Base-by-base conservation (phyloP, 2,329 filamentous ascomycete species). In the Colletotrichum sp. region DNA sequence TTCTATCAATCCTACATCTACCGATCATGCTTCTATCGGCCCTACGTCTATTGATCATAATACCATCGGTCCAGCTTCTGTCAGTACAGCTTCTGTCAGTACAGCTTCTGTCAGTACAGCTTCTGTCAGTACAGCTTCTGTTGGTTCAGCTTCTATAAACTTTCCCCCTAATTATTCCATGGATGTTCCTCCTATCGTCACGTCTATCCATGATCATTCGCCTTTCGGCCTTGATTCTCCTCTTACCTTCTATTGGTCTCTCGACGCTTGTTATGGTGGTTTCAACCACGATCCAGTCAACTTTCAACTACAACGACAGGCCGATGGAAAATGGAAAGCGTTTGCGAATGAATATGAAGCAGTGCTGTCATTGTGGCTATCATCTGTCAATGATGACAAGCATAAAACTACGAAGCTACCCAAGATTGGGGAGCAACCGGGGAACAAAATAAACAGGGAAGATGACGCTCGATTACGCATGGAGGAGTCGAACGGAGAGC, bases 381-480 rank as follows among this genome's bases (percentile, higher is more conserved):
- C 32, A 5, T 64, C 60, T 9, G 24, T 24, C n/a, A 24, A 32
- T 7, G 4, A n/a, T 4, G 9, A 7, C 4, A 44, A 18, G 36
- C 36, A 5, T 6, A 44, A 5, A 18, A 44, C 7, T 6, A 5
- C 16, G 2, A 18, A 44, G 36, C 7, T 44, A 0, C 16, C 36
- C 8, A 8, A 18, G 5, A 5, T 4, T 18, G 1, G 3, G 2
- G 3, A 9, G 4, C 16, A 5, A 18, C 5, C 36, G 2, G 7
- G 5, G 8, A 5, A 44, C 36, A 44, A 18, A 3, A 18, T 9
- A 18, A 44, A 18, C 16, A 44, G 16, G 36, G 36, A 44, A 10
- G 39, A 49, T 4, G 39, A 49, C 2, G 39, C 10, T 0, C 39
- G 39, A 7, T 12, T 49, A 2, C 39, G 39, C 0, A 21, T 49